Evolutionary conservation across 2,329 filamentous ascomycete genomes (phyloP).

Genomic region (Aspergillus unguis): DNA sequence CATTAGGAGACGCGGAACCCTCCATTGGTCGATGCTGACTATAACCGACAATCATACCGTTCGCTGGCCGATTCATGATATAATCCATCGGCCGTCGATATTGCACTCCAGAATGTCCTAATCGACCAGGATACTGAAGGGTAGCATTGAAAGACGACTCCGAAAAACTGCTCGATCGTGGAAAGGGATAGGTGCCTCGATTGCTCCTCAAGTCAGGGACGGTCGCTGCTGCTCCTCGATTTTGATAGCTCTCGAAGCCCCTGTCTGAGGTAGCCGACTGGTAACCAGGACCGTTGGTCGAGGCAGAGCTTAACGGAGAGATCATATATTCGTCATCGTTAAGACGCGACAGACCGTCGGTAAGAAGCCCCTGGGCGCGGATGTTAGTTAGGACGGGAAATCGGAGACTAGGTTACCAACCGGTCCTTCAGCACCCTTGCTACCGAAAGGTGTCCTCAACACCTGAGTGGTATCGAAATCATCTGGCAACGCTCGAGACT

Average conservation of each 20-base stretch:
- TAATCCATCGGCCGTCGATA: conserved; percentile 33
- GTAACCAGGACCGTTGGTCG: conserved; percentile 36
- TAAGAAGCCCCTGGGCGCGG: conserved; percentile 29
- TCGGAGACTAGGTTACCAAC: conserved; percentile 39
- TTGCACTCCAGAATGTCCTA: conserved; percentile 23
- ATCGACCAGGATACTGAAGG: conserved; percentile 29
- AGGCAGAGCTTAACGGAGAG: conserved; percentile 36
- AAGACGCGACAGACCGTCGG: conserved; percentile 31
- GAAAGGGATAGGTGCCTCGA: conserved; percentile 27
- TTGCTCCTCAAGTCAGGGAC: conserved; percentile 28
- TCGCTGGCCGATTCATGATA: conserved; percentile 22
- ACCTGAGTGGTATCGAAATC: conserved; percentile 60
- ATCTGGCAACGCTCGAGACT: conserved; percentile 57
- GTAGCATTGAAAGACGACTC: conserved; percentile 30
- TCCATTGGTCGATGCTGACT: conserved; percentile 30
- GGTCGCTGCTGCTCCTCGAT: conserved; percentile 25
- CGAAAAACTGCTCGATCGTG: conserved; percentile 37
- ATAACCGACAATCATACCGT: conserved; percentile 28
- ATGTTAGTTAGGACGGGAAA: conserved; percentile 27
- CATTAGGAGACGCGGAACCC: conserved; percentile 34
- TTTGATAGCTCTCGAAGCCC: conserved; percentile 27
- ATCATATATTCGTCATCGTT: conserved; percentile 39
- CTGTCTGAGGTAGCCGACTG: conserved; percentile 26
- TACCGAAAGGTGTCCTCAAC: conserved; percentile 53
- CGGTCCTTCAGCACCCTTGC: conserved; percentile 46